These are phyloP conservation scores for Geranomyces michiganensis DNA, from an alignment of 192 early-diverging fungal species.

Conservation along the genomic window DNA sequence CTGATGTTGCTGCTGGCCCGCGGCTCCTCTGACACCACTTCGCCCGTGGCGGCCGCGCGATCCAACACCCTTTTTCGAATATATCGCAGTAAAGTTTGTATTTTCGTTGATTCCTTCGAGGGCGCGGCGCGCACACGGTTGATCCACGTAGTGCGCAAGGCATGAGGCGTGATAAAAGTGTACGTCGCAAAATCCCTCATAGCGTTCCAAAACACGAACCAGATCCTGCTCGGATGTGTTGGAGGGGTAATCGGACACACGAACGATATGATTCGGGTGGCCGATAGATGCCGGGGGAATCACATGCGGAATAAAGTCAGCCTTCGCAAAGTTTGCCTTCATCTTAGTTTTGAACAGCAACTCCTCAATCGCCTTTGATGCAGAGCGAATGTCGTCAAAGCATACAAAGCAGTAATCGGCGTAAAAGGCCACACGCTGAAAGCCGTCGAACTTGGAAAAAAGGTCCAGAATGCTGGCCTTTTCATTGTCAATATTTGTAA, in stretches of 20 bases:
- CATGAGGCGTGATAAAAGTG: conserved; percentile 48
- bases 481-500: conserved; percentile 50
- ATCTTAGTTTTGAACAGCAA: conserved; percentile 53
- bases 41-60: background rate
- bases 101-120: conserved; percentile 46
- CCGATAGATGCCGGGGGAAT: conserved; percentile 44
- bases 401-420: conserved; percentile 56
- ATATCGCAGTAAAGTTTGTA: conserved; percentile 54
- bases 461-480: conserved; percentile 40
- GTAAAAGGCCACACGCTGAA: conserved; percentile 53
- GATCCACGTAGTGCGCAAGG: conserved; percentile 46
- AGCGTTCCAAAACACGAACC: conserved; percentile 37
- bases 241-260: conserved; percentile 51
- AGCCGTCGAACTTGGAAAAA: conserved; percentile 44
- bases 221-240: conserved; percentile 47
- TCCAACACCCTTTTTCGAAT: conserved; percentile 46
- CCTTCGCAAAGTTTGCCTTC: conserved; percentile 54
- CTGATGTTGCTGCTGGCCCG: conserved; percentile 3
- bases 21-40: background rate
- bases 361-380: conserved; percentile 51
- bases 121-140: conserved; percentile 30
- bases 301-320: conserved; percentile 49
- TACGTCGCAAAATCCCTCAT: conserved; percentile 45
- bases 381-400: conserved; percentile 43
- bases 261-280: conserved; percentile 44